Conservation (phyloP, 176 grass and related monocot species). For the Cocos nucifera region DNA sequence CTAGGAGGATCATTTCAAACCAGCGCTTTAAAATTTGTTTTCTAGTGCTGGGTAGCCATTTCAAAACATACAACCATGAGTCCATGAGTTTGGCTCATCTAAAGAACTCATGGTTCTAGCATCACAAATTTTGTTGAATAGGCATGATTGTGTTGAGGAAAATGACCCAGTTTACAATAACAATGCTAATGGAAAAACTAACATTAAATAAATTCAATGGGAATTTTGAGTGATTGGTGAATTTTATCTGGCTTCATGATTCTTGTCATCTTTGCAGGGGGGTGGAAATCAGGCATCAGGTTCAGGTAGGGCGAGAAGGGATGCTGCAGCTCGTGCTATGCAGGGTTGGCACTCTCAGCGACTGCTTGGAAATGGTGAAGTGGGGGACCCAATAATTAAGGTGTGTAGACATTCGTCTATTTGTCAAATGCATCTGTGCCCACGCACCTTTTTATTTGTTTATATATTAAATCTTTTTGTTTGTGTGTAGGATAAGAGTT, state of each 20-base stretch:
- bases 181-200: background rate
- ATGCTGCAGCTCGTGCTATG: slow-evolving; percentile 83
- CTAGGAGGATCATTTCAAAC: too few relatives aligned
- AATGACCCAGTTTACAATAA: too few relatives aligned
- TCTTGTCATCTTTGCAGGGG: slow-evolving; percentile 31
- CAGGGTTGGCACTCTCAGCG: slow-evolving; percentile 78
- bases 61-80: too few relatives aligned
- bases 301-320: slow-evolving; percentile 69
- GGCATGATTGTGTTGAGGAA: too few relatives aligned
- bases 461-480: background rate
- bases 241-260: slow-evolving; percentile 7
- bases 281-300: slow-evolving; percentile 49
- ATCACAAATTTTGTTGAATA: too few relatives aligned
- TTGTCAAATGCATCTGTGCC: background rate
- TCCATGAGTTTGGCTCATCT: too few relatives aligned
- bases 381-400: slow-evolving; percentile 77
- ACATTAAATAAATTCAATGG: slow-evolving; percentile 5
- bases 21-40: too few relatives aligned
- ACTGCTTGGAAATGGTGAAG: slow-evolving; percentile 52
- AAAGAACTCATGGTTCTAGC: too few relatives aligned
- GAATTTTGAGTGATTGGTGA: background rate
- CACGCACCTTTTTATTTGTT: background rate
- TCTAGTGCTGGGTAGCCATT: too few relatives aligned
- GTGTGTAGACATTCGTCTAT: slow-evolving; percentile 12
- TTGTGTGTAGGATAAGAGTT: slow-evolving; percentile 37